Evolutionary conservation across 192 early-diverging fungal species (phyloP).

Genomic region (Umbelopsis sp.): DNA sequence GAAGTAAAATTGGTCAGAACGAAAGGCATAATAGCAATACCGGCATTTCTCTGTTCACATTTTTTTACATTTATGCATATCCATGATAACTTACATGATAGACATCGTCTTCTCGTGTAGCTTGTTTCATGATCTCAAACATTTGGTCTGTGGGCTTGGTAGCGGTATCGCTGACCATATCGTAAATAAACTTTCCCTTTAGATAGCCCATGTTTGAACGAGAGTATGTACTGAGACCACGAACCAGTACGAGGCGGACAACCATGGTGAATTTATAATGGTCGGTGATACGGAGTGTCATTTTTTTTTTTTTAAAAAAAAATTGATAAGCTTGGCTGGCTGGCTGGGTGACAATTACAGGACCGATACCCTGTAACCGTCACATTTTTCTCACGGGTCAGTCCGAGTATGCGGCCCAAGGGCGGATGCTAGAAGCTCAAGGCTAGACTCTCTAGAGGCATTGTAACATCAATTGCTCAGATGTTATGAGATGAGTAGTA

Average conservation of each 20-base stretch:
- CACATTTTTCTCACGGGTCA: conserved; percentile 18
- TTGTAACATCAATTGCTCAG: too few relatives aligned
- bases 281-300: neutral
- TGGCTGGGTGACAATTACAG: too few relatives aligned
- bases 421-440: too few relatives aligned
- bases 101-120: conserved; percentile 62
- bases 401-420: too few relatives aligned
- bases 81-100: conserved; percentile 35
- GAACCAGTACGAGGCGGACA: neutral
- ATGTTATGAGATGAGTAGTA: too few relatives aligned
- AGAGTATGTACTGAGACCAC: conserved; percentile 3
- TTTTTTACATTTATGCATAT: neutral
- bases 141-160: conserved; percentile 64
- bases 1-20: neutral
- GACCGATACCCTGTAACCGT: too few relatives aligned
- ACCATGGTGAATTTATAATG: neutral
- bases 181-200: conserved; percentile 20
- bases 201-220: conserved; percentile 6
- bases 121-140: conserved; percentile 61
- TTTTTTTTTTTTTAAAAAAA: neutral
- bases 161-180: conserved; percentile 55
- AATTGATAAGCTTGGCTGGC: too few relatives aligned
- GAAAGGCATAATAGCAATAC: neutral
- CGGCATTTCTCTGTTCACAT: conserved; percentile 6
- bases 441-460: too few relatives aligned